These are phyloP conservation scores for Pontederia paniculata DNA, from an alignment of 176 grass and related monocot species.

Conservation along the genomic window DNA sequence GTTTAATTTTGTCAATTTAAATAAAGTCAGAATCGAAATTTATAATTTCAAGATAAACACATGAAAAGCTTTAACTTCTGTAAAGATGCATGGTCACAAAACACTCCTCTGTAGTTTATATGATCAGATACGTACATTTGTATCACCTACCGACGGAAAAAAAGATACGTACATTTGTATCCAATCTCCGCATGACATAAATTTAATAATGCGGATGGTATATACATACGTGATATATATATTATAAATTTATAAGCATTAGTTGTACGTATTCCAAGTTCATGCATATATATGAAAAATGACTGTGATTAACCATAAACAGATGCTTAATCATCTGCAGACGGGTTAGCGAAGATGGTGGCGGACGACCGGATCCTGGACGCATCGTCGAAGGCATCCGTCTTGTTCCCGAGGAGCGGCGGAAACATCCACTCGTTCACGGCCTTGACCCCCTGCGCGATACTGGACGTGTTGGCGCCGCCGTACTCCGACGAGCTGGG, in stretches of 20 bases:
- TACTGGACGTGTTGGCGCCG: conserved; percentile 19
- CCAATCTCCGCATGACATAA: neutral
- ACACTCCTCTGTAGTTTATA: too few relatives aligned
- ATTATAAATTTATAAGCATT: too few relatives aligned
- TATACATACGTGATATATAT: too few relatives aligned
- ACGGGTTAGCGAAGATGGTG: conserved; percentile 4
- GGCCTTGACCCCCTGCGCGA: conserved; percentile 18
- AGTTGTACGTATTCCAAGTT: neutral
- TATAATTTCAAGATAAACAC: too few relatives aligned
- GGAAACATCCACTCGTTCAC: conserved; percentile 21
- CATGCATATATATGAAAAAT: neutral
- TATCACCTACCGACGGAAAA: too few relatives aligned
- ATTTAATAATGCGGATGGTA: neutral
- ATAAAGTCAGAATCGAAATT: too few relatives aligned
- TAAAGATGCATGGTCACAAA: too few relatives aligned
- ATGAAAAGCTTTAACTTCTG: too few relatives aligned
- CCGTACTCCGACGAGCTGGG: conserved; percentile 17
- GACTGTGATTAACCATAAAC: too few relatives aligned
- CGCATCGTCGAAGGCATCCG: conserved; percentile 8
- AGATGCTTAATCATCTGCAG: neutral
- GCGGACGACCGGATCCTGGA: neutral
- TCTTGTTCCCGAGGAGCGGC: conserved; percentile 11
- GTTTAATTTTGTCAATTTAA: too few relatives aligned
- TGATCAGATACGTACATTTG: too few relatives aligned
- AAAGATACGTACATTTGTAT: too few relatives aligned